Percentiles rank a stretch among this genome's conserved stretches.
These are phyloP conservation scores for Mucuna pruriens DNA, from an alignment of 306 rosid species.

Conservation along the genomic window DNA sequence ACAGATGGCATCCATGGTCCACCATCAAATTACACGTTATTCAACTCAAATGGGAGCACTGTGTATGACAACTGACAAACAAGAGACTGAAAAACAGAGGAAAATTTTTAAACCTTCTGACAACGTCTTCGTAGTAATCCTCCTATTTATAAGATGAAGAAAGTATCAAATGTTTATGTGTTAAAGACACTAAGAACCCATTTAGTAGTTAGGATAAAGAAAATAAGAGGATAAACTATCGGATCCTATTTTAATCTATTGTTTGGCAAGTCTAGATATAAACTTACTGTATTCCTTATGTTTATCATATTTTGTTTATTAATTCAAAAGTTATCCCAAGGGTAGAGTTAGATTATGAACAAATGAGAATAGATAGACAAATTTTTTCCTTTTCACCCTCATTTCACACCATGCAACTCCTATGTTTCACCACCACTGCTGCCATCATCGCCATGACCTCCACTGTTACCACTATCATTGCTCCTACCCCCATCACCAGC, in stretches of 20 bases:
- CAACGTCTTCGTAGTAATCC: neutral
- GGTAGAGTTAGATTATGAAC: neutral
- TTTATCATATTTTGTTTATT: no score
- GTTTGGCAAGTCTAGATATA: neutral
- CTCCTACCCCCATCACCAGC: no score
- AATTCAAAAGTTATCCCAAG: neutral
- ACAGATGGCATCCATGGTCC: neutral
- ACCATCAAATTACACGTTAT: neutral
- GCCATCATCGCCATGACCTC: neutral
- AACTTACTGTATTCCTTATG: neutral
- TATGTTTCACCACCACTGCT: neutral
- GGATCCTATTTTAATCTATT: neutral
- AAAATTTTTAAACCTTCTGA: neutral
- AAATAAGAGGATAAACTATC: neutral
- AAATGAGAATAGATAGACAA: neutral
- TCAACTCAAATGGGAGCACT: neutral
- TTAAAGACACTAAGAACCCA: neutral
- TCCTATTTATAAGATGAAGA: neutral
- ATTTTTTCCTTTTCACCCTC: neutral
- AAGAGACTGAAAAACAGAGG: slow-evolving; percentile 25
- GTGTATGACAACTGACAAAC: neutral
- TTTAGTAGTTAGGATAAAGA: neutral
- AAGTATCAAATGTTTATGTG: neutral
- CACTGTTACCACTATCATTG: no score
- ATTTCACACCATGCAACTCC: neutral